Conservation (phyloP, 164 flowering plant species). For the Kalanchoe fedtschenkoi region DNA sequence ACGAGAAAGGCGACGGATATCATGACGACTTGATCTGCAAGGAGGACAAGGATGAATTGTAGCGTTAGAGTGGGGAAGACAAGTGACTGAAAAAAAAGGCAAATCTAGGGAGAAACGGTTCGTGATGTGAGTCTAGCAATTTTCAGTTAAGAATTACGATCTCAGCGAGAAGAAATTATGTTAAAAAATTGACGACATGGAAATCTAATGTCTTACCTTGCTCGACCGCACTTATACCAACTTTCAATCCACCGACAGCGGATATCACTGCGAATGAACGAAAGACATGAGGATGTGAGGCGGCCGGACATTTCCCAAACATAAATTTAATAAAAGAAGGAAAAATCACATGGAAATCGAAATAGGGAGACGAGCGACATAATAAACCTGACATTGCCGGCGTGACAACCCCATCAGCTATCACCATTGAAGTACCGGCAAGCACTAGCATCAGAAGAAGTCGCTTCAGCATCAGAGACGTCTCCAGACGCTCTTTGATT, state of each 20-base stretch:
- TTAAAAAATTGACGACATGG: not conserved
- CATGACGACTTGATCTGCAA: constrained; percentile 88
- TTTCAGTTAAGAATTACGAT: not conserved
- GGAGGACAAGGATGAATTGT: not conserved
- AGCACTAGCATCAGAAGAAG: constrained; percentile 79
- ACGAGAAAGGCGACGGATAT: constrained; percentile 87
- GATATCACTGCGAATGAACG: constrained; percentile 62
- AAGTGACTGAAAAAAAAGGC: not conserved
- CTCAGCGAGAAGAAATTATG: no score
- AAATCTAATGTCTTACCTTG: constrained; percentile 59
- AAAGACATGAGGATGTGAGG: constrained; percentile 2
- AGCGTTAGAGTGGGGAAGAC: not conserved
- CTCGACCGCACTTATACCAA: constrained; percentile 57
- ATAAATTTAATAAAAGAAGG: not conserved
- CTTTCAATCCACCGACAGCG: constrained; percentile 85
- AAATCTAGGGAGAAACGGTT: not conserved
- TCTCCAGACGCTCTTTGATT: constrained; percentile 85
- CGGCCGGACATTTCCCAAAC: not conserved
- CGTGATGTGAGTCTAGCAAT: not conserved
- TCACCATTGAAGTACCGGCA: constrained; percentile 94
- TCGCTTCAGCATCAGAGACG: constrained; percentile 69
- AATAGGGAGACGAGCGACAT: not conserved
- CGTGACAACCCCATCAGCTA: constrained; percentile 92
- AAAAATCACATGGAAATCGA: not conserved
- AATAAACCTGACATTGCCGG: constrained; percentile 98